Evolutionary conservation across 768 basidiomycete genomes (phyloP), one percentile per base, ranked within the genome.

Genomic region (Filobasidium wieringae): DNA sequence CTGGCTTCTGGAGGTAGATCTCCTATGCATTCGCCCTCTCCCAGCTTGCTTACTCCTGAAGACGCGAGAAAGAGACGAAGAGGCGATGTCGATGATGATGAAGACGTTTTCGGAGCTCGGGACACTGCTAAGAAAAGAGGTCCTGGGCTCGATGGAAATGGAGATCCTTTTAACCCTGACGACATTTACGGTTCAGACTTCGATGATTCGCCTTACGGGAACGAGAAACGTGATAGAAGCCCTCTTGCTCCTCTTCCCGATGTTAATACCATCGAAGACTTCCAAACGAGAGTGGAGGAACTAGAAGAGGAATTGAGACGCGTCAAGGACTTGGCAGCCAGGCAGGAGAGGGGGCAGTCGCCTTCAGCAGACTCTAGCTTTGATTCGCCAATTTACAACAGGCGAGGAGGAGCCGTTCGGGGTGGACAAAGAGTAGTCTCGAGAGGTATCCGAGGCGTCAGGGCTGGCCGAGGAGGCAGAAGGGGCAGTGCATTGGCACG

Each of bases 21-120:
- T 59, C 4, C 51, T 64, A 27, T 31, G 63, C 6, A 67, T 63
- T 19, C 51, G 64, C 66, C 64, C 6, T 68, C 68, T 59, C 72
- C 71, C 12, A 63, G 64, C 8, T 33, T 64, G 39, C 53, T 64
- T 41, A 40, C 60, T 24, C 45, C 65, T 43, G 56, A 56, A 19
- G 57, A 62, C 29, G 45, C 57, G 11, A 26, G 36, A 26, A 34
- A 34, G 14, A 22, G 51, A 19, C 19, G 45, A 8, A 36, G 33
- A 15, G 52, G 40, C n/a, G 30, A 49, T 22, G 60, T 53, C 19
- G 67, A 67, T 27, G 63, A 64, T n/a, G 67, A 68, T 15, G 74
- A 74, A 2, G 72, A 73, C 7, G 75, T 75, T 34, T 73, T 77
- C 57, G 69, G 70, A n/a, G 69, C 65, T n/a, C 64, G 57, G 7